phyloP scores from a whole-genome alignment of 768 basidiomycete genomes.

The Mycena crocata region DNA sequence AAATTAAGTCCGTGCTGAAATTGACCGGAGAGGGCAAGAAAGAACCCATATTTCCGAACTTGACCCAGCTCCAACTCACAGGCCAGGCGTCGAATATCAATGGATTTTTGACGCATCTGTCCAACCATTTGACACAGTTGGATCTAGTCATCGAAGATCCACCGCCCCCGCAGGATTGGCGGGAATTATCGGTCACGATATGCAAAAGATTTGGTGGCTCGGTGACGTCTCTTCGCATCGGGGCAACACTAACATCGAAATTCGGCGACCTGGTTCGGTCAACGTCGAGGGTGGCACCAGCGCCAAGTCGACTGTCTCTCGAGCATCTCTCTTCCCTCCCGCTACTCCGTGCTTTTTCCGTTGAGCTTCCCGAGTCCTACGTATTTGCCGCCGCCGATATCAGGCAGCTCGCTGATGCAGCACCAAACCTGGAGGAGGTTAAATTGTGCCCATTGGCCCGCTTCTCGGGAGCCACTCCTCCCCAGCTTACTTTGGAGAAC shows the following conservation, averaged over 20 bases:
- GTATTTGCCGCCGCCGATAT: constrained; percentile 74
- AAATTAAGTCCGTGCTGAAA: constrained; percentile 75
- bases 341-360: constrained; percentile 69
- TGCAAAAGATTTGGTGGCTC: constrained; percentile 71
- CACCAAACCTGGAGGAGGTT: constrained; percentile 77
- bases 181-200: constrained; percentile 72
- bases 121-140: constrained; percentile 71
- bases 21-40: constrained; percentile 71
- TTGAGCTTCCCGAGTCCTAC: constrained; percentile 83
- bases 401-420: constrained; percentile 65
- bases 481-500: constrained; percentile 71
- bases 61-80: constrained; percentile 73
- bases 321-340: constrained; percentile 67
- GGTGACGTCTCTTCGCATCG: constrained; percentile 69
- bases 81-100: constrained; percentile 78
- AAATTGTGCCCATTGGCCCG: constrained; percentile 76
- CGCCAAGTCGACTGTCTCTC: constrained; percentile 70
- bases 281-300: constrained; percentile 72
- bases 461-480: constrained; percentile 66
- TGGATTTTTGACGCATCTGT: constrained; percentile 77
- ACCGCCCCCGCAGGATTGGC: constrained; percentile 80
- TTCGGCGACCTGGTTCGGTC: constrained; percentile 87
- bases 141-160: constrained; percentile 87
- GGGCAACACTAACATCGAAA: constrained; percentile 76
- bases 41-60: constrained; percentile 65